These are phyloP conservation scores for Chloris gayana DNA, from an alignment of 176 grass and related monocot species.

Conservation along the genomic window DNA sequence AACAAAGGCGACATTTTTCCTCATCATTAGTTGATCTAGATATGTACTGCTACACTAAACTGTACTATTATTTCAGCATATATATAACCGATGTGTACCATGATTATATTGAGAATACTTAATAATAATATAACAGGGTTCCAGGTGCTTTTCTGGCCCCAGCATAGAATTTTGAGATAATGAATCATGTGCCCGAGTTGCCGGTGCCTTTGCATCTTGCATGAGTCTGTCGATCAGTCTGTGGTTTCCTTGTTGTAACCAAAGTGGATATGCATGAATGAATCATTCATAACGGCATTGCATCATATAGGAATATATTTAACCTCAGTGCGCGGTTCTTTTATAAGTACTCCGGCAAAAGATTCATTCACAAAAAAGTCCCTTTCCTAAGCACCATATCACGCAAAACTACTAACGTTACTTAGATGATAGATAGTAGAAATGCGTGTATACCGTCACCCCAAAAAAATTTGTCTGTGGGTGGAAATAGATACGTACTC, in stretches of 20 bases:
- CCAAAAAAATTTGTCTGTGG: not conserved
- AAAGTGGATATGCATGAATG: conserved; percentile 32
- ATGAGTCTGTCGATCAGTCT: not conserved
- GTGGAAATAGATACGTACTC: conserved; percentile 41
- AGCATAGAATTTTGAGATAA: not conserved
- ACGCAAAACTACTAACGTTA: not conserved
- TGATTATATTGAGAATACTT: conserved; percentile 1
- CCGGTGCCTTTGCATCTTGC: not conserved
- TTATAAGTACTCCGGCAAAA: conserved; percentile 29
- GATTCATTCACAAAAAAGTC: conserved; percentile 25
- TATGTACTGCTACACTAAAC: not conserved
- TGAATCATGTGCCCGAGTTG: not conserved
- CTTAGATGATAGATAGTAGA: not conserved
- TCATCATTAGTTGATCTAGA: not conserved
- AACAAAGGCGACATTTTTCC: no score
- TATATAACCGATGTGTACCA: not conserved
- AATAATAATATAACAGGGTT: not conserved
- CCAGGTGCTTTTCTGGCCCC: conserved; percentile 10
- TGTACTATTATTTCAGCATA: conserved; percentile 5
- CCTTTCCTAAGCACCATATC: not conserved
- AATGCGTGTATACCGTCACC: conserved; percentile 10
- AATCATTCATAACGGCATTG: not conserved
- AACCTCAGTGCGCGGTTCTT: conserved; percentile 23
- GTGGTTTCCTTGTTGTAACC: conserved; percentile 26
- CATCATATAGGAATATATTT: not conserved